Conservation (phyloP, 805 yeast species). For the Spathaspora gorwiae region DNA sequence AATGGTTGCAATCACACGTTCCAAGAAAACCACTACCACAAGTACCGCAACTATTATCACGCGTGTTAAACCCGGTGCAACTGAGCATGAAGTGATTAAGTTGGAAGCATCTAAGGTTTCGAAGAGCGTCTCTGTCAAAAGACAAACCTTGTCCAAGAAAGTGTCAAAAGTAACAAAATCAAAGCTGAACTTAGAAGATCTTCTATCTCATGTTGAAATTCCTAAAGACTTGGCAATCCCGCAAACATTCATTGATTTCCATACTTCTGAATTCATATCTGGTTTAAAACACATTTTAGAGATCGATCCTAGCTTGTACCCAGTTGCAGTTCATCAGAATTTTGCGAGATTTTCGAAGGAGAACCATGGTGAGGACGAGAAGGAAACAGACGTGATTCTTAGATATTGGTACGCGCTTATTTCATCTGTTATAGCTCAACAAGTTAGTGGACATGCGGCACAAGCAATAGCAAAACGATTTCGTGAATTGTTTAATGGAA, state of each 20-base stretch:
- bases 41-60: neutral
- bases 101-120: neutral
- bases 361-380: slow-evolving; percentile 1
- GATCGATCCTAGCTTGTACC: slow-evolving; percentile 32
- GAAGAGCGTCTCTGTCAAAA: neutral
- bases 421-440: slow-evolving; percentile 58
- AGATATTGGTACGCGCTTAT: slow-evolving; percentile 36
- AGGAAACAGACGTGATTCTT: slow-evolving; percentile 16
- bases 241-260: slow-evolving; percentile 21
- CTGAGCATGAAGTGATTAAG: neutral
- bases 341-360: slow-evolving; percentile 20
- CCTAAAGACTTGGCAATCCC: slow-evolving; percentile 22
- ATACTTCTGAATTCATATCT: slow-evolving; percentile 28
- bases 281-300: slow-evolving; percentile 27
- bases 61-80: neutral
- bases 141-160: neutral
- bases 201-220: slow-evolving; percentile 9
- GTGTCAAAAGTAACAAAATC: slow-evolving; percentile 5
- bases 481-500: slow-evolving; percentile 22
- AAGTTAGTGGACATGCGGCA: slow-evolving; percentile 80
- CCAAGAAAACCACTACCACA: slow-evolving; percentile 1
- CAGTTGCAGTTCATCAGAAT: slow-evolving; percentile 23
- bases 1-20: slow-evolving; percentile 7
- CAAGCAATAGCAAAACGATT: slow-evolving; percentile 53
- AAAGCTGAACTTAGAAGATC: slow-evolving; percentile 13